Conservation (phyloP, 352 stramenopile genomes). For the Pythium dissimile region DNA sequence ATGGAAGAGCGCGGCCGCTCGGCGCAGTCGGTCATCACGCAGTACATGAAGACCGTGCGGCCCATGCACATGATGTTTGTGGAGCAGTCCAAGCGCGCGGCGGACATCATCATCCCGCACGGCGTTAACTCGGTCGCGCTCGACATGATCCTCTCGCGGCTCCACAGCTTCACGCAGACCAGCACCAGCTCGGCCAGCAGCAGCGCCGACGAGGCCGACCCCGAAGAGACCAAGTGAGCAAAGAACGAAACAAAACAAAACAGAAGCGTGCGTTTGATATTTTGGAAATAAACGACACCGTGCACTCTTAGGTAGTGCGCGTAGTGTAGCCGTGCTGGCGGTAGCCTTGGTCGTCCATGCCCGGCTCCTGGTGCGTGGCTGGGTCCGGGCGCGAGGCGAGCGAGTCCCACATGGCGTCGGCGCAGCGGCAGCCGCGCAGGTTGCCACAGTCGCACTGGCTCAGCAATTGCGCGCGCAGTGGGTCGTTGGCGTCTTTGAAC, state of each 20-base stretch:
- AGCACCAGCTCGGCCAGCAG: conserved; percentile 43
- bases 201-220: conserved; percentile 39
- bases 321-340: conserved; percentile 32
- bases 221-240: conserved; percentile 18
- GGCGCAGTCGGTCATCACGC: conserved; percentile 92
- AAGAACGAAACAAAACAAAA: no score
- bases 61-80: conserved; percentile 99
- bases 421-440: conserved; percentile 25
- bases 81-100: conserved; percentile 93
- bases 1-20: conserved; percentile 93
- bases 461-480: neutral
- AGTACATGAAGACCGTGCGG: conserved; percentile 97
- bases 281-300: no score
- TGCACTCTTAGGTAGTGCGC: no score
- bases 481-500: neutral
- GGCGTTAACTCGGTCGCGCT: conserved; percentile 92
- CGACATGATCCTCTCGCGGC: conserved; percentile 91
- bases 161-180: conserved; percentile 72
- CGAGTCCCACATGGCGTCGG: conserved; percentile 30
- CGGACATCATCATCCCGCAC: conserved; percentile 95
- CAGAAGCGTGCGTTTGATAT: no score
- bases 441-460: conserved; percentile 30
- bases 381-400: neutral
- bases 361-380: conserved; percentile 16
- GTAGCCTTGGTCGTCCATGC: conserved; percentile 37